These are phyloP conservation scores for Venturia nashicola DNA, from an alignment of 2,329 filamentous ascomycete species.

Conservation along the genomic window DNA sequence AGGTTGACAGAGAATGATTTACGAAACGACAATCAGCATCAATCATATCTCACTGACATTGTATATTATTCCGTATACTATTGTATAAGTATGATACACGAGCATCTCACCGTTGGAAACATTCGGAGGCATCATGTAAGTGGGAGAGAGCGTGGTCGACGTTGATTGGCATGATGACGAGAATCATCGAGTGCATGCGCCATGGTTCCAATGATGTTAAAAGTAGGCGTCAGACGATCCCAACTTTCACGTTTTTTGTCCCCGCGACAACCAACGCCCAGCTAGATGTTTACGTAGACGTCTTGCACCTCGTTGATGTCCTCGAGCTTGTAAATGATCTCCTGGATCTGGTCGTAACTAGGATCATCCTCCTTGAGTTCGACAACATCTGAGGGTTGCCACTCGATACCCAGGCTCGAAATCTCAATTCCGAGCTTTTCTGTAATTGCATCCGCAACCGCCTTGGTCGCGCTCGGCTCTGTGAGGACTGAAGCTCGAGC, in stretches of 20 bases:
- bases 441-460: conserved; percentile 51
- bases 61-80: not conserved
- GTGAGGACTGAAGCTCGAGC: conserved; percentile 54
- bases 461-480: conserved; percentile 50
- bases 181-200: not conserved
- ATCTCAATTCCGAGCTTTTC: conserved; percentile 54
- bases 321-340: conserved; percentile 9
- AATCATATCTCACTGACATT: not conserved
- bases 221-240: not conserved
- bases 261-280: too few species aligned
- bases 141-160: not conserved
- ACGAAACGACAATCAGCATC: not conserved
- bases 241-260: not conserved
- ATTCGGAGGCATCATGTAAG: not conserved
- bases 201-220: too few species aligned
- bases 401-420: conserved; percentile 68
- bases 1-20: not conserved
- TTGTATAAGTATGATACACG: not conserved
- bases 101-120: not conserved
- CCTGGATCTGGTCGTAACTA: not conserved
- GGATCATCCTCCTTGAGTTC: conserved; percentile 34
- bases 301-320: conserved; percentile 5
- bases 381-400: conserved; percentile 67
- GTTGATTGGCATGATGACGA: not conserved
- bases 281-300: conserved; percentile 7